phyloP scores from a whole-genome alignment of 2,329 filamentous ascomycete genomes.

The Colletotrichum sp. region DNA sequence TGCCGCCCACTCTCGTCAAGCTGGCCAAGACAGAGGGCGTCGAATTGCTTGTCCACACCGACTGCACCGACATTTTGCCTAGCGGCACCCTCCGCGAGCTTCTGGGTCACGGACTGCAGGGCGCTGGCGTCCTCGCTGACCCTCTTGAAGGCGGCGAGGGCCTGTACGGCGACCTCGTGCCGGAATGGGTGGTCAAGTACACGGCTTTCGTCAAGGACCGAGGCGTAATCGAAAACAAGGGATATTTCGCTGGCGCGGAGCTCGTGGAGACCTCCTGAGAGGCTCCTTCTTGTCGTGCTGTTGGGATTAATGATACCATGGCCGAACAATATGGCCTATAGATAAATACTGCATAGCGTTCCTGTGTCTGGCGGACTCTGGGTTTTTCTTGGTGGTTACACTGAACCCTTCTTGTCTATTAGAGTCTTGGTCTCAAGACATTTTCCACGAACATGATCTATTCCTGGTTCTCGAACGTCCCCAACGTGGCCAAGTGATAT shows the following conservation, averaged over 20 bases:
- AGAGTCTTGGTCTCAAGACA: constrained; percentile 5
- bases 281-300: not conserved
- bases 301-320: constrained; percentile 21
- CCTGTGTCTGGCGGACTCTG: constrained; percentile 12
- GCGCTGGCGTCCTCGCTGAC: constrained; percentile 77
- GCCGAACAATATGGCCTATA: constrained; percentile 6
- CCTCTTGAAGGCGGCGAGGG: constrained; percentile 57
- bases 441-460: not conserved
- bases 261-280: constrained; percentile 45
- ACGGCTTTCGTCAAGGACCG: constrained; percentile 91
- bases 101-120: constrained; percentile 72
- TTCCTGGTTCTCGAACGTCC: not conserved
- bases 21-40: constrained; percentile 85
- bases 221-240: constrained; percentile 97
- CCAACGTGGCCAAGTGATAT: not conserved
- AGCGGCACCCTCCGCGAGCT: constrained; percentile 84
- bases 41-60: constrained; percentile 90
- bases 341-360: constrained; percentile 20
- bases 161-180: constrained; percentile 78
- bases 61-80: constrained; percentile 91
- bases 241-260: constrained; percentile 90
- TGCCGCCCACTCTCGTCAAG: constrained; percentile 83
- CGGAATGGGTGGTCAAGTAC: constrained; percentile 97
- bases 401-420: constrained; percentile 8
- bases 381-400: not conserved